Percentiles rank a stretch among this genome's conserved stretches.
phyloP scores from a whole-genome alignment of 257 asterid species.

The Phtheirospermum japonicum region DNA sequence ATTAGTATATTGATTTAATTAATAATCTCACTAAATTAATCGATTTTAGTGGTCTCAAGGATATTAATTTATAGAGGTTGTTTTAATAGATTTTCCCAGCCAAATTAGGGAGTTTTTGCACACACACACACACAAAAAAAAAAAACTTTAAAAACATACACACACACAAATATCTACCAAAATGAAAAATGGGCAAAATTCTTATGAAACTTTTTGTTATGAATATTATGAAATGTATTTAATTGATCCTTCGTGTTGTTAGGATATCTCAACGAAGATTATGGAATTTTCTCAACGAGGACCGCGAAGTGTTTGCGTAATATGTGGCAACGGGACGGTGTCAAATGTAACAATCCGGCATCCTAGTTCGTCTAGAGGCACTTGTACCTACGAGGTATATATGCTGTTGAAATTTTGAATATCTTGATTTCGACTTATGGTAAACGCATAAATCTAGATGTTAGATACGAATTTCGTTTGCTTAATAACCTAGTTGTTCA shows the following conservation, averaged over 20 bases:
- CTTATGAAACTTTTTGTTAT: not conserved
- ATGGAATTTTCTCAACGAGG: conserved; percentile 61
- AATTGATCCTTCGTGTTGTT: conserved; percentile 21
- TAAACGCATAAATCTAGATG: not conserved
- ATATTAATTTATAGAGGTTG: too few species aligned
- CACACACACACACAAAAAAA: too few species aligned
- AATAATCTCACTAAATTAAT: too few species aligned
- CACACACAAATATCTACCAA: too few species aligned
- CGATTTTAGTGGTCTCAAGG: too few species aligned
- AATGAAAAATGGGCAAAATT: not conserved
- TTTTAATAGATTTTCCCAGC: too few species aligned
- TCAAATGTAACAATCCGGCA: conserved; percentile 58
- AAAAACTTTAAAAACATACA: too few species aligned
- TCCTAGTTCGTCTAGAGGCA: conserved; percentile 62
- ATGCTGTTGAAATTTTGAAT: not conserved
- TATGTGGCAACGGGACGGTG: conserved; percentile 58
- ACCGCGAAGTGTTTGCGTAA: conserved; percentile 59
- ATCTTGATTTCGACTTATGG: not conserved
- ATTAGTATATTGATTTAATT: too few species aligned
- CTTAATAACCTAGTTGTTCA: not conserved
- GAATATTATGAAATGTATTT: conserved; percentile 4
- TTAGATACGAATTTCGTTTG: not conserved
- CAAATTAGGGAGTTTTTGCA: too few species aligned
- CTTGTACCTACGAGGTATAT: conserved; percentile 58
- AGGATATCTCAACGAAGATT: conserved; percentile 63